A percentile compares a stretch with the other conserved stretches of the same genome.
Conservation (phyloP, 202 grass and related monocot species). For the Brachypodium distachyon region DNA sequence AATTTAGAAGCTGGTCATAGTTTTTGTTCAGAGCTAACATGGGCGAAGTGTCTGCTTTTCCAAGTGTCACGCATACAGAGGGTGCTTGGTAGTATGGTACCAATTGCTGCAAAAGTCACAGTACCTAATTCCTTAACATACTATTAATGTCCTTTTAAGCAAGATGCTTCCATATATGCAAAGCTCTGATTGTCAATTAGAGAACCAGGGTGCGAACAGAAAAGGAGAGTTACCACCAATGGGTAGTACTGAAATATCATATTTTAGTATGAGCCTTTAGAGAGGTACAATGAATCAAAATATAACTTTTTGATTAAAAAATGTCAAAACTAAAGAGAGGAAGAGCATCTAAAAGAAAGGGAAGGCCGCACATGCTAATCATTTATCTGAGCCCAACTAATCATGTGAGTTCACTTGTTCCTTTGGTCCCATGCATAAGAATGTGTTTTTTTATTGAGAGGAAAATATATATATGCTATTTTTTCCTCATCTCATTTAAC, state of each 20-base stretch:
- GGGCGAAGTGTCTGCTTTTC: conserved; percentile 31
- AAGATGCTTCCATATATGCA: conserved; percentile 35
- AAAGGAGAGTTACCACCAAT: not conserved
- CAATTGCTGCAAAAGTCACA: too few relatives aligned
- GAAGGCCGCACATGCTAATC: conserved; percentile 79
- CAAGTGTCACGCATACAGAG: conserved; percentile 29
- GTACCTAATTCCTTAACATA: conserved; percentile 39
- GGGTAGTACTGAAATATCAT: not conserved
- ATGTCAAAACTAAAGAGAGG: conserved; percentile 19
- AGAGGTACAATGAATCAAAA: conserved; percentile 55
- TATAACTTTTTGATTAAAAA: conserved; percentile 23
- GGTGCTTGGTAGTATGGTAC: too few relatives aligned
- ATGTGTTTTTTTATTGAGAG: not conserved
- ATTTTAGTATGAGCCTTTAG: conserved; percentile 24
- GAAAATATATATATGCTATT: not conserved
- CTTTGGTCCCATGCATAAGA: conserved; percentile 30
- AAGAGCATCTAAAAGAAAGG: conserved; percentile 45
- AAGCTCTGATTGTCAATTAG: conserved; percentile 34
- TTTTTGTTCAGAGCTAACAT: conserved; percentile 54
- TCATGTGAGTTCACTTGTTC: conserved; percentile 77
- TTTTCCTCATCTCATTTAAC: conserved; percentile 23
- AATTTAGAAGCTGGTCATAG: conserved; percentile 20
- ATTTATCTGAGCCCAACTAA: conserved; percentile 73
- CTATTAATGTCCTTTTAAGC: conserved; percentile 20
- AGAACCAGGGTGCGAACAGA: not conserved